Evolutionary conservation across 805 yeast genomes (phyloP).

Genomic region (Saccharomycopsis synnaedendra): DNA sequence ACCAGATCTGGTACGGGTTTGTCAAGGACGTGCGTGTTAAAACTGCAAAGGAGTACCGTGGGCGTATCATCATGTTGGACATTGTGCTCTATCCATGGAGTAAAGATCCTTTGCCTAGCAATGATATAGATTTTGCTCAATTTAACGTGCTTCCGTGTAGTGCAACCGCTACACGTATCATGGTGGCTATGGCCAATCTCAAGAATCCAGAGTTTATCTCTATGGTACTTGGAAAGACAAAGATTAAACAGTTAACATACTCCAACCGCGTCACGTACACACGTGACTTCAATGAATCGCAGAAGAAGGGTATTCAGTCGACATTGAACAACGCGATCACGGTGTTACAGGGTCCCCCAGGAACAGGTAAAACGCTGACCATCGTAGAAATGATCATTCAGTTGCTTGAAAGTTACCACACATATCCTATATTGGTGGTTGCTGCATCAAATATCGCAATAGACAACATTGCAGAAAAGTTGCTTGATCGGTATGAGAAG

Average conservation of each 20-base stretch:
- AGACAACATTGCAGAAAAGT: conserved; percentile 64
- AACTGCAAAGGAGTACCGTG: conserved; percentile 21
- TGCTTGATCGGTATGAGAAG: conserved; percentile 37
- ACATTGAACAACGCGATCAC: conserved; percentile 40
- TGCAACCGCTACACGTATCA: conserved; percentile 49
- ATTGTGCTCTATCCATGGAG: conserved; percentile 53
- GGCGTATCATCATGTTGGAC: conserved; percentile 29
- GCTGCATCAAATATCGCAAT: conserved; percentile 72
- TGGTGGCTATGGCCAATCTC: conserved; percentile 54
- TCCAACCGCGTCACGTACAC: conserved; percentile 41
- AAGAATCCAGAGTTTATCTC: conserved; percentile 39
- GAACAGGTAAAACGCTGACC: conserved; percentile 72
- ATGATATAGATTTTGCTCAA: conserved; percentile 22
- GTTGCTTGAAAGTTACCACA: conserved; percentile 39
- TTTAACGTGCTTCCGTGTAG: conserved; percentile 46
- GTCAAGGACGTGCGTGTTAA: conserved; percentile 33
- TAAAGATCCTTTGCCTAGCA: conserved; percentile 33
- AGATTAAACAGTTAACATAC: conserved; percentile 45
- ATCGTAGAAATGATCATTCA: conserved; percentile 52
- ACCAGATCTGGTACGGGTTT: conserved; percentile 51
- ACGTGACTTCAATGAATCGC: conserved; percentile 43
- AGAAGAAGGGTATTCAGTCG: conserved; percentile 42
- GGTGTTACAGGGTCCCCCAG: conserved; percentile 71
- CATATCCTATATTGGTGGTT: conserved; percentile 57
- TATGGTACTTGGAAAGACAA: conserved; percentile 43